phyloP scores from a whole-genome alignment of 805 yeast genomes.

The Brettanomyces nanus region DNA sequence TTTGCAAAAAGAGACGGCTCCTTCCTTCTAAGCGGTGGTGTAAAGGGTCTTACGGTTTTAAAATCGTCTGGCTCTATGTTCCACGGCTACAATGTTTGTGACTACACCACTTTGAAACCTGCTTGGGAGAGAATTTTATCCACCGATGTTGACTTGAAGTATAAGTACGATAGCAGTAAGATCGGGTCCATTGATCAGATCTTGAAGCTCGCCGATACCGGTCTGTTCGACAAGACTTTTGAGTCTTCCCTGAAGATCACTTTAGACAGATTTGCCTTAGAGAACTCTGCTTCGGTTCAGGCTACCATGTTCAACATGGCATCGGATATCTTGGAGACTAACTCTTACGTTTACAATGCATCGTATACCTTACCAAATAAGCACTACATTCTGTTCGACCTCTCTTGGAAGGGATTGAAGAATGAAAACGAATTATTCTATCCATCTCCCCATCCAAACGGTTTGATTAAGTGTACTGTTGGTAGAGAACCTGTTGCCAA shows the following conservation, averaged over 20 bases:
- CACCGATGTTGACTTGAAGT: slow-evolving; percentile 70
- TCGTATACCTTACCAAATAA: slow-evolving; percentile 81
- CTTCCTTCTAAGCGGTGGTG: slow-evolving; percentile 54
- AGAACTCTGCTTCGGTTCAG: slow-evolving; percentile 90
- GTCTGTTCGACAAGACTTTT: slow-evolving; percentile 59
- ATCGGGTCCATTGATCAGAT: slow-evolving; percentile 44
- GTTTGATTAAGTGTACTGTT: slow-evolving; percentile 82
- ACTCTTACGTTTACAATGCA: slow-evolving; percentile 53
- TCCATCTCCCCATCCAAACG: slow-evolving; percentile 90
- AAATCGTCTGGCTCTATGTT: slow-evolving; percentile 92
- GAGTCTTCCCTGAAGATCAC: slow-evolving; percentile 60
- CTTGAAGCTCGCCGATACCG: slow-evolving; percentile 43
- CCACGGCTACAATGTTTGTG: slow-evolving; percentile 79
- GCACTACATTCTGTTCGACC: slow-evolving; percentile 77
- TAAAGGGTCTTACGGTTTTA: slow-evolving; percentile 74
- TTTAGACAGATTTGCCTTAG: slow-evolving; percentile 69
- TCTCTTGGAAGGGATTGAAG: slow-evolving; percentile 75
- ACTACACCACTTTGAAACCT: slow-evolving; percentile 80
- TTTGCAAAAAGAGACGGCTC: slow-evolving; percentile 45
- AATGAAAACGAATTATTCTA: slow-evolving; percentile 80
- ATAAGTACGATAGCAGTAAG: slow-evolving; percentile 53
- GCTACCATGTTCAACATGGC: slow-evolving; percentile 96
- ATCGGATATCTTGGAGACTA: slow-evolving; percentile 53
- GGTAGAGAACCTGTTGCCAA: slow-evolving; percentile 57
- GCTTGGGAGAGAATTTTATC: slow-evolving; percentile 80